Evolutionary conservation across 2,329 filamentous ascomycete genomes (phyloP).

Genomic region (Fonsecaea multimorphosa): DNA sequence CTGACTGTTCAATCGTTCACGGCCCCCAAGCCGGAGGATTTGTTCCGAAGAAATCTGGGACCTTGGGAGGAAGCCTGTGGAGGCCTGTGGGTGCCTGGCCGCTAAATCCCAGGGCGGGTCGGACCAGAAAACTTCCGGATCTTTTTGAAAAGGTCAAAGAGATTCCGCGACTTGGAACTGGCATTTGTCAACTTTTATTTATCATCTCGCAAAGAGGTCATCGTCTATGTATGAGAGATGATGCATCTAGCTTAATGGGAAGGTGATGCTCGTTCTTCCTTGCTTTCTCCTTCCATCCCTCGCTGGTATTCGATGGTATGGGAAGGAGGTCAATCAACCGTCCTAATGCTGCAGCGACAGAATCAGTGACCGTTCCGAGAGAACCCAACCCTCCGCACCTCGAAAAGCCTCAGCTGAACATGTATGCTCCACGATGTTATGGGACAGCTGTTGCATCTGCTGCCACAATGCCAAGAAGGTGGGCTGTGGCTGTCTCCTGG

Average conservation of each 20-base stretch:
- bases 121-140: slow-evolving; percentile 7
- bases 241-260: neutral
- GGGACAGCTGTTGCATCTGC: neutral
- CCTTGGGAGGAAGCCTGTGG: too few species aligned
- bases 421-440: neutral
- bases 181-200: neutral
- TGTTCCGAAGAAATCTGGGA: slow-evolving; percentile 2
- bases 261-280: neutral
- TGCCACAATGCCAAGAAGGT: neutral
- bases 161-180: too few species aligned
- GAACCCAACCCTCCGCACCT: neutral
- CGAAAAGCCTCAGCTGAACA: neutral
- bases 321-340: neutral
- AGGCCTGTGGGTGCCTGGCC: too few species aligned
- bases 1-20: neutral
- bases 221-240: neutral
- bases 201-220: neutral
- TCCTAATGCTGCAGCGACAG: too few species aligned
- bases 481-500: neutral
- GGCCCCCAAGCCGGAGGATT: neutral
- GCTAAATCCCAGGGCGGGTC: neutral
- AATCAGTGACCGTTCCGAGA: neutral
- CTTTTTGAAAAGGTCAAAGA: too few species aligned
- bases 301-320: too few species aligned
- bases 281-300: too few species aligned